Evolutionary conservation across 495 filamentous ascomycete species (phyloP).

Genomic region (Penicillium mononematosum): DNA sequence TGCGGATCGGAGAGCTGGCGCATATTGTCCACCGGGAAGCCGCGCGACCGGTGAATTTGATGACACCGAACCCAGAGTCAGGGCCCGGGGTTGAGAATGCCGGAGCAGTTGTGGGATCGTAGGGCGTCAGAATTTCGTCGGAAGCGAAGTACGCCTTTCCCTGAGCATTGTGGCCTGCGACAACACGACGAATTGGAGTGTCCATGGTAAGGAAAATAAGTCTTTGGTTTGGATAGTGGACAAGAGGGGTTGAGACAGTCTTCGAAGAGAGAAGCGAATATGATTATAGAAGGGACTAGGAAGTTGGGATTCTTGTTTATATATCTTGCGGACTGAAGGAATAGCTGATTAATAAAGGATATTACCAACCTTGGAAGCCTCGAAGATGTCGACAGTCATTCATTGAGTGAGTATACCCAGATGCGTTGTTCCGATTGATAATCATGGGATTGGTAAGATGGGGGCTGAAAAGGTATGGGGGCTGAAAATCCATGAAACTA

Average conservation of each 20-base stretch:
- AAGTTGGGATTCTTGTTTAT: neutral
- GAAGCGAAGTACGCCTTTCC: conserved; percentile 27
- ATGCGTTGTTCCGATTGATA: conserved; percentile 8
- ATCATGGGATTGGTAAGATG: conserved; percentile 13
- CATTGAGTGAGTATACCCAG: neutral
- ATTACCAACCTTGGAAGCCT: neutral
- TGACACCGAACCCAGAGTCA: conserved; percentile 23
- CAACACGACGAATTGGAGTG: conserved; percentile 25
- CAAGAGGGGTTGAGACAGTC: neutral
- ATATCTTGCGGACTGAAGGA: neutral
- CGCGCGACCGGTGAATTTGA: conserved; percentile 31
- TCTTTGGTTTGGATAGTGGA: neutral
- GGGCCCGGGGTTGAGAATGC: conserved; percentile 19
- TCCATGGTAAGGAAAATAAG: conserved; percentile 13
- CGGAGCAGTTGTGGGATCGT: conserved; percentile 27
- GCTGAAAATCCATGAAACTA: neutral
- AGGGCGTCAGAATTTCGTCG: conserved; percentile 24
- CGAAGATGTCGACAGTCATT: neutral
- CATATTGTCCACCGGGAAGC: conserved; percentile 28
- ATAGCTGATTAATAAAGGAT: too few species aligned
- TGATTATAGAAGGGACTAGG: neutral
- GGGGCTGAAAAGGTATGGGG: neutral
- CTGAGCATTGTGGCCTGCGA: conserved; percentile 19
- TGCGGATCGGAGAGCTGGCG: conserved; percentile 21
- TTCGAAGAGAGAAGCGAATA: neutral